phyloP scores from a whole-genome alignment of 1,284 basidiomycete species.

The Cryptococcus jaspeensis region DNA sequence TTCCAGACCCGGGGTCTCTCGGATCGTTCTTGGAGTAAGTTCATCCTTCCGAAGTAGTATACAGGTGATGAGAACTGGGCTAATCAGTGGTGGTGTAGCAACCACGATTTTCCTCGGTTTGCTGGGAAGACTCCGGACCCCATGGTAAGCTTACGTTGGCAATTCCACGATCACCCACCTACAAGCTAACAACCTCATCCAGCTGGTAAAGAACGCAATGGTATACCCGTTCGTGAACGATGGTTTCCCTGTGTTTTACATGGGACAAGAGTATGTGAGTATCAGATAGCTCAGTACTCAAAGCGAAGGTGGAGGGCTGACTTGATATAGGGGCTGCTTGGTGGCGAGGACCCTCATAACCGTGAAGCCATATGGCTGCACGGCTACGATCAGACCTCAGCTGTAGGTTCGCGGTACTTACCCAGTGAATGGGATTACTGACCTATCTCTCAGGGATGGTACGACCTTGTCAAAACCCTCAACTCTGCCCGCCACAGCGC shows the following conservation, averaged over 20 bases:
- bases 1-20: conserved; percentile 49
- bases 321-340: conserved; percentile 51
- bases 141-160: conserved; percentile 27
- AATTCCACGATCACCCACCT: no score
- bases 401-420: not conserved
- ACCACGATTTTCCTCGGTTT: conserved; percentile 53
- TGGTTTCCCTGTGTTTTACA: conserved; percentile 61
- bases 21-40: conserved; percentile 54
- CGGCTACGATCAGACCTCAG: conserved; percentile 47
- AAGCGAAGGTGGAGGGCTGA: not conserved
- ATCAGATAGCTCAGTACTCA: not conserved
- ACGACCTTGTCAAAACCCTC: conserved; percentile 58
- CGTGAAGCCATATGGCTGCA: conserved; percentile 52
- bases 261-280: conserved; percentile 57
- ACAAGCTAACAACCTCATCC: conserved; percentile 2
- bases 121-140: conserved; percentile 38
- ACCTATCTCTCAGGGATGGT: conserved; percentile 52
- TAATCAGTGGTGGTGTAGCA: conserved; percentile 22
- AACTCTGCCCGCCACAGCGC: conserved; percentile 65
- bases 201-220: conserved; percentile 53
- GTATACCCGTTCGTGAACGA: conserved; percentile 53
- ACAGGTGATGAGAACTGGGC: no score
- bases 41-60: not conserved
- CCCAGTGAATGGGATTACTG: conserved; percentile 19
- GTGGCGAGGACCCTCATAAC: conserved; percentile 52